These are phyloP conservation scores for Vicia villosa DNA, from an alignment of 306 rosid species.

Conservation along the genomic window DNA sequence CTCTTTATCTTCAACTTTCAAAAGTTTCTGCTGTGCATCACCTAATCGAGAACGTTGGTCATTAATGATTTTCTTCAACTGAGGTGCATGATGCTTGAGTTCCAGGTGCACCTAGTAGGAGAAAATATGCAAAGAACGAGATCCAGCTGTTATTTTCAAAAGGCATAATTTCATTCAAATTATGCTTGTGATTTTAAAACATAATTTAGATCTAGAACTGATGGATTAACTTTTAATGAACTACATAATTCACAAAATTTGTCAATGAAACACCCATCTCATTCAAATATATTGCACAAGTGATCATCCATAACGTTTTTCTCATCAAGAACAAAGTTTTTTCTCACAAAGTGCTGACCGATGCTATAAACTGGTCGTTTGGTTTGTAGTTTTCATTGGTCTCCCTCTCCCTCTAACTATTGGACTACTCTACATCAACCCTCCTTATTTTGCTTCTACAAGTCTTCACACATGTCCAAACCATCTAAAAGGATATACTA, in stretches of 20 bases:
- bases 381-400: conserved; percentile 3
- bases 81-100: conserved; percentile 87
- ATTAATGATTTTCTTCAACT: conserved; percentile 70
- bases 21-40: conserved; percentile 60
- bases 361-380: neutral
- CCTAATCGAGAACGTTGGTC: conserved; percentile 72
- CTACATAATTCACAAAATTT: conserved; percentile 21
- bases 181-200: neutral
- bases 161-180: conserved; percentile 19
- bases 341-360: neutral
- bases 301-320: conserved; percentile 6
- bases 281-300: conserved; percentile 16
- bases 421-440: neutral
- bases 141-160: conserved; percentile 24
- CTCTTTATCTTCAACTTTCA: conserved; percentile 64
- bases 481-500: neutral
- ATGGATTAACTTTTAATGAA: conserved; percentile 23
- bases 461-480: neutral
- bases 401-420: neutral
- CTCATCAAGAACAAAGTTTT: neutral
- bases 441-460: neutral
- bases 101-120: conserved; percentile 73
- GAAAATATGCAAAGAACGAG: conserved; percentile 12
- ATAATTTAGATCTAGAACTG: conserved; percentile 22
- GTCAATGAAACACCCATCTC: conserved; percentile 1